These are phyloP conservation scores for Pythium brachiatum DNA, from an alignment of 352 stramenopile genomes.

Conservation along the genomic window DNA sequence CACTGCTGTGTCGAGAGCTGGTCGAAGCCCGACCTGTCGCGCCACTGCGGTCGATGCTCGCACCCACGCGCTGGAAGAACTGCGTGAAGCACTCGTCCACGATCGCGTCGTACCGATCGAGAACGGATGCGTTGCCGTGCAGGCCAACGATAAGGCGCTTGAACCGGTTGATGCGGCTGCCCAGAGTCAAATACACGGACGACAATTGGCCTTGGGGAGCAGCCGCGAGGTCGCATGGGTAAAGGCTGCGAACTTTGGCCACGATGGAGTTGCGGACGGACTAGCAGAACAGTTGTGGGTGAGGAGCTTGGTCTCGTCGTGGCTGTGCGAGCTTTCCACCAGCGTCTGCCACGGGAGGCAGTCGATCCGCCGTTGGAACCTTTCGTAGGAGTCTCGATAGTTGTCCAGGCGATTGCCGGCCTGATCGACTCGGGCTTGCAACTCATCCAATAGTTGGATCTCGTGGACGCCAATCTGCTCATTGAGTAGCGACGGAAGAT, in stretches of 20 bases:
- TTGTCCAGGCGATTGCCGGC: not conserved
- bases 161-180: not conserved
- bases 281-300: not conserved
- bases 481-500: not conserved
- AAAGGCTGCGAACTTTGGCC: not conserved
- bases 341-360: not conserved
- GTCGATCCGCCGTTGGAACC: not conserved
- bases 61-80: not conserved
- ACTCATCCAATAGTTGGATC: not conserved
- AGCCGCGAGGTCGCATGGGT: not conserved
- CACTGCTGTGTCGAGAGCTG: no score
- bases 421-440: not conserved
- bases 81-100: not conserved
- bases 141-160: not conserved
- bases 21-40: no score
- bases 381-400: not conserved
- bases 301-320: not conserved
- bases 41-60: not conserved
- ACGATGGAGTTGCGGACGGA: not conserved
- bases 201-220: not conserved
- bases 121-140: not conserved
- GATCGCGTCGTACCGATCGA: not conserved
- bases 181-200: not conserved
- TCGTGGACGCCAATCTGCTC: not conserved
- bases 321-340: not conserved